Percentiles rank a stretch among this genome's conserved stretches.
phyloP scores from a whole-genome alignment of 257 asterid genomes.

The Coffea canephora region DNA sequence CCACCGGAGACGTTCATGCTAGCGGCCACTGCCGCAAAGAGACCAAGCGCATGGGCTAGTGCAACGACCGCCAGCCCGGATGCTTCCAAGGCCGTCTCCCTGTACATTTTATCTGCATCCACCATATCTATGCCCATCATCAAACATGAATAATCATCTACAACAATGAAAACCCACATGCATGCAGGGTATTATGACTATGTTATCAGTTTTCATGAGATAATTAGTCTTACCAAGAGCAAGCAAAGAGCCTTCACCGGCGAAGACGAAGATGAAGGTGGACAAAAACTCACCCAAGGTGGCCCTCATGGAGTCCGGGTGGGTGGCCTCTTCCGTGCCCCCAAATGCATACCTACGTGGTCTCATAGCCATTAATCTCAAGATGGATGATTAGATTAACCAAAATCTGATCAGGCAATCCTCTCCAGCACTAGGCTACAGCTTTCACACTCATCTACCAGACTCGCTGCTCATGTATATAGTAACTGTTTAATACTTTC shows the following conservation, averaged over 20 bases:
- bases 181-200: not conserved
- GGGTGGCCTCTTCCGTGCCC: slow-evolving; percentile 90
- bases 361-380: slow-evolving; percentile 30
- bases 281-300: slow-evolving; percentile 78
- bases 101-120: slow-evolving; percentile 57
- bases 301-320: slow-evolving; percentile 84
- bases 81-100: slow-evolving; percentile 45
- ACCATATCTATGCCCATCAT: not conserved
- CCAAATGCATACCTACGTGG: slow-evolving; percentile 78
- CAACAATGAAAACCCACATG: not conserved
- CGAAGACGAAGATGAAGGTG: slow-evolving; percentile 83
- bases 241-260: slow-evolving; percentile 86
- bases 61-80: slow-evolving; percentile 59
- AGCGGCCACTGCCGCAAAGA: slow-evolving; percentile 83
- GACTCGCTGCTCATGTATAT: not conserved
- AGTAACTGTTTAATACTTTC: not conserved
- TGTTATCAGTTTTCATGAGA: not conserved
- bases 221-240: slow-evolving; percentile 52
- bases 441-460: not conserved
- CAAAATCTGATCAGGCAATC: not conserved
- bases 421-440: not conserved
- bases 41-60: slow-evolving; percentile 64
- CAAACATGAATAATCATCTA: not conserved
- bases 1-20: slow-evolving; percentile 95
- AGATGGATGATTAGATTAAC: not conserved